Conservation (phyloP, 1,139 yeast genomes). For the Zygosaccharomyces sapae region DNA sequence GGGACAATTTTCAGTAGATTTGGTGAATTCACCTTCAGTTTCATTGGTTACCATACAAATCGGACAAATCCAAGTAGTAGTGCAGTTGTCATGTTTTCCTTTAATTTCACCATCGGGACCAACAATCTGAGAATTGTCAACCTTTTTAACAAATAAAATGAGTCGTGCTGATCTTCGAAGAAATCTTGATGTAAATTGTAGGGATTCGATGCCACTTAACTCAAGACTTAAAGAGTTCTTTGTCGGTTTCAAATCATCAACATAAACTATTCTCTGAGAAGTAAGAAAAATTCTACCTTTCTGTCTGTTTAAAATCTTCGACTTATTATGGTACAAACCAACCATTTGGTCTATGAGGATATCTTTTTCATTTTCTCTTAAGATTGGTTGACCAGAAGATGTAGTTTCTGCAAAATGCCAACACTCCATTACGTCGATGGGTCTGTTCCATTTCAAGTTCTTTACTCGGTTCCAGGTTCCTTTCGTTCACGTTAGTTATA, state of each 20-base stretch:
- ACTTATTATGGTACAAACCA: slow-evolving; percentile 69
- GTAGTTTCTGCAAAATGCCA: slow-evolving; percentile 47
- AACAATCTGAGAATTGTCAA: slow-evolving; percentile 8
- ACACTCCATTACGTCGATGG: slow-evolving; percentile 22
- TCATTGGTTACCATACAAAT: slow-evolving; percentile 73
- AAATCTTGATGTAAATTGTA: slow-evolving; percentile 58
- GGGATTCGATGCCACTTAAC: slow-evolving; percentile 43
- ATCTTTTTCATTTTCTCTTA: slow-evolving; percentile 44
- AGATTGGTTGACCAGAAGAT: slow-evolving; percentile 46
- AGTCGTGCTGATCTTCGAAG: slow-evolving; percentile 78
- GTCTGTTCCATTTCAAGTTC: neutral
- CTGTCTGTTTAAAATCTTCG: slow-evolving; percentile 60
- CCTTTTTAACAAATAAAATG: slow-evolving; percentile 38
- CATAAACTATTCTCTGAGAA: slow-evolving; percentile 63
- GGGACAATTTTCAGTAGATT: slow-evolving; percentile 42
- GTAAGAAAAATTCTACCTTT: slow-evolving; percentile 78
- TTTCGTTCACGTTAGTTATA: neutral
- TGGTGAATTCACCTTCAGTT: slow-evolving; percentile 39
- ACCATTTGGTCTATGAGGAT: slow-evolving; percentile 50
- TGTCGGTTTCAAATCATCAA: slow-evolving; percentile 49
- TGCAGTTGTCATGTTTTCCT: slow-evolving; percentile 22
- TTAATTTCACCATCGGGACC: slow-evolving; percentile 13
- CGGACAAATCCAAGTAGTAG: slow-evolving; percentile 66
- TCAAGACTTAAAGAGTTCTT: slow-evolving; percentile 49
- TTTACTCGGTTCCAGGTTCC: neutral